These are phyloP conservation scores for Globisporangium radiosum DNA, from an alignment of 352 stramenopile genomes.

Conservation along the genomic window DNA sequence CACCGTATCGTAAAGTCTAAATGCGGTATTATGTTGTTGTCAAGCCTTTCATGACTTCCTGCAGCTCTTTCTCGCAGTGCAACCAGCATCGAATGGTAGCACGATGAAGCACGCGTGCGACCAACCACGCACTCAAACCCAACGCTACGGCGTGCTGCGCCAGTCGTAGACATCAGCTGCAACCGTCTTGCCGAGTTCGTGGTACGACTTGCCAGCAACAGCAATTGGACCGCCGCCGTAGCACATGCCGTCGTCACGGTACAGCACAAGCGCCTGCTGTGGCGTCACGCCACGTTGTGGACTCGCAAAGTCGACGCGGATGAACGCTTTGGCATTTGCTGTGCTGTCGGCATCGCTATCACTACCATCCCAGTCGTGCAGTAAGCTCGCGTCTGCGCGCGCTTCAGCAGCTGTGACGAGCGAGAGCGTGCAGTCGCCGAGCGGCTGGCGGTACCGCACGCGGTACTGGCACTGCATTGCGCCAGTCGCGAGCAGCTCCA, in stretches of 20 bases:
- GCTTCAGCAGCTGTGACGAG: constrained; percentile 38
- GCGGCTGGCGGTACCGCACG: constrained; percentile 73
- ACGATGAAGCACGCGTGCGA: neutral
- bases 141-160: constrained; percentile 19
- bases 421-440: constrained; percentile 59
- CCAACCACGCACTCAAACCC: too few species aligned
- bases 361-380: constrained; percentile 45
- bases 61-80: too few species aligned
- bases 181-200: constrained; percentile 48
- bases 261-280: constrained; percentile 84
- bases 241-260: constrained; percentile 70
- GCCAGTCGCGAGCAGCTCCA: constrained; percentile 30
- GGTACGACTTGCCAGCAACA: constrained; percentile 58
- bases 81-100: too few species aligned
- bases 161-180: constrained; percentile 46
- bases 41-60: too few species aligned
- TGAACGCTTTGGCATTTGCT: constrained; percentile 17
- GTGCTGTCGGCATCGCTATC: neutral
- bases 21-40: too few species aligned
- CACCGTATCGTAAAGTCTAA: too few species aligned
- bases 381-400: constrained; percentile 22
- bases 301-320: constrained; percentile 74
- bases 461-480: constrained; percentile 66
- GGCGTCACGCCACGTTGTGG: constrained; percentile 80
- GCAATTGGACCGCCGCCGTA: constrained; percentile 73